phyloP scores from a whole-genome alignment of 2,329 filamentous ascomycete genomes.

The Verruconis gallopava region DNA sequence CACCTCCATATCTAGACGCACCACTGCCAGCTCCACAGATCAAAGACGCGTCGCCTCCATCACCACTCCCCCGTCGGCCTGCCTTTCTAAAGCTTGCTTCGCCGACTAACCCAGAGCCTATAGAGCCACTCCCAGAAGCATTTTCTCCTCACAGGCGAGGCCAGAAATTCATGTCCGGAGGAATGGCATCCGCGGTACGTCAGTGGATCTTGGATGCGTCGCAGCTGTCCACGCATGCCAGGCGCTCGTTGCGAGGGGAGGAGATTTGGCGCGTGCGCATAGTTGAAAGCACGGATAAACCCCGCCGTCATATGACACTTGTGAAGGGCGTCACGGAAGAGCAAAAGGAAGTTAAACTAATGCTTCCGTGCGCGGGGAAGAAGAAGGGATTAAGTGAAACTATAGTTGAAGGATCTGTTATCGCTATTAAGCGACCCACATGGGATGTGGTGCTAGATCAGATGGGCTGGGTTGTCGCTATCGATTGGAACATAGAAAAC shows the following conservation, averaged over 20 bases:
- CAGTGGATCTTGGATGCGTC: conserved; percentile 36
- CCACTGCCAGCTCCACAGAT: too few relatives aligned
- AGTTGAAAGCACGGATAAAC: conserved; percentile 9
- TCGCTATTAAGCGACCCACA: conserved; percentile 26
- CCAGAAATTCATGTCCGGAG: conserved; percentile 35
- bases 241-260: neutral
- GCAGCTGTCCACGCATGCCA: neutral
- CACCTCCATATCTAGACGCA: neutral
- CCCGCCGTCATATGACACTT: conserved; percentile 19
- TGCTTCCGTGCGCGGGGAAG: conserved; percentile 18
- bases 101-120: conserved; percentile 19
- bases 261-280: neutral
- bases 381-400: conserved; percentile 14
- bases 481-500: too few relatives aligned
- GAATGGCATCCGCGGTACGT: conserved; percentile 36
- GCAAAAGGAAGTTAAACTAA: conserved; percentile 12
- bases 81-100: conserved; percentile 26
- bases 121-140: conserved; percentile 33
- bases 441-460: conserved; percentile 28
- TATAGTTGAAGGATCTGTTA: conserved; percentile 17
- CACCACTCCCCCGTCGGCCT: conserved; percentile 17
- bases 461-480: conserved; percentile 26
- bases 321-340: conserved; percentile 14
- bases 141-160: conserved; percentile 41
- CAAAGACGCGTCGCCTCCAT: neutral